A percentile compares a stretch with the other conserved stretches of the same genome.
Conservation (phyloP, 331 rosid species). For the Acacia pycnantha region DNA sequence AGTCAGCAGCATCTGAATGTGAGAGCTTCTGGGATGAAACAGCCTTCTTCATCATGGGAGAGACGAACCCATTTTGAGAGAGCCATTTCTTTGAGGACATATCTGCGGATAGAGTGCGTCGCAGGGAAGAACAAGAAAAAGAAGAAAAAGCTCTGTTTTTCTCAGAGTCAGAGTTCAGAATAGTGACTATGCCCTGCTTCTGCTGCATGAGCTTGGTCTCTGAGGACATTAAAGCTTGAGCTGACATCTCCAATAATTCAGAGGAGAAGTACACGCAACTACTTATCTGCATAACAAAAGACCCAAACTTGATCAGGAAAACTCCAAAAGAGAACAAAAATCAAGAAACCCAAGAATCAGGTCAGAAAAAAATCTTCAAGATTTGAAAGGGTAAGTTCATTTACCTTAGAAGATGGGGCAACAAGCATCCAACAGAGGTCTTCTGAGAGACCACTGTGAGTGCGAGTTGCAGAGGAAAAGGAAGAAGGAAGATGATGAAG, state of each 20-base stretch:
- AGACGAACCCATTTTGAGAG: slow-evolving; percentile 36
- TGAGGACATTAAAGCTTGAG: slow-evolving; percentile 19
- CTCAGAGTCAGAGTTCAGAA: slow-evolving; percentile 52
- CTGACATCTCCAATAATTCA: slow-evolving; percentile 31
- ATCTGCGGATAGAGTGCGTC: slow-evolving; percentile 86
- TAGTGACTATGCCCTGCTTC: slow-evolving; percentile 73
- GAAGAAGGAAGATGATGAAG: slow-evolving; percentile 15
- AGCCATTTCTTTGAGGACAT: slow-evolving; percentile 86
- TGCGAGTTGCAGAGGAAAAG: slow-evolving; percentile 40
- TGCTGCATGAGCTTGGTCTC: slow-evolving; percentile 37
- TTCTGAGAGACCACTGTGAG: slow-evolving; percentile 51
- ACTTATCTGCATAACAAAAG: slow-evolving; percentile 34
- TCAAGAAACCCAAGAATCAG: neutral
- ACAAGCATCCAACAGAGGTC: slow-evolving; percentile 63
- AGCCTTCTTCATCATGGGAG: slow-evolving; percentile 51
- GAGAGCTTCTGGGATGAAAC: slow-evolving; percentile 53
- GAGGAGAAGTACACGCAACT: slow-evolving; percentile 2
- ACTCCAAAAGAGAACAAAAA: neutral
- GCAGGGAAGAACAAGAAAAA: slow-evolving; percentile 49
- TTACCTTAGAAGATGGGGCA: slow-evolving; percentile 38
- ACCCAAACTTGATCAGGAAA: neutral
- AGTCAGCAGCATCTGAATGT: slow-evolving; percentile 19
- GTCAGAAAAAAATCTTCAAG: neutral
- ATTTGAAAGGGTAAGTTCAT: neutral
- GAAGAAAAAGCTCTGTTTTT: slow-evolving; percentile 11